These are phyloP conservation scores for Umbilicus rupestris DNA, from an alignment of 164 flowering plant genomes.

Conservation along the genomic window DNA sequence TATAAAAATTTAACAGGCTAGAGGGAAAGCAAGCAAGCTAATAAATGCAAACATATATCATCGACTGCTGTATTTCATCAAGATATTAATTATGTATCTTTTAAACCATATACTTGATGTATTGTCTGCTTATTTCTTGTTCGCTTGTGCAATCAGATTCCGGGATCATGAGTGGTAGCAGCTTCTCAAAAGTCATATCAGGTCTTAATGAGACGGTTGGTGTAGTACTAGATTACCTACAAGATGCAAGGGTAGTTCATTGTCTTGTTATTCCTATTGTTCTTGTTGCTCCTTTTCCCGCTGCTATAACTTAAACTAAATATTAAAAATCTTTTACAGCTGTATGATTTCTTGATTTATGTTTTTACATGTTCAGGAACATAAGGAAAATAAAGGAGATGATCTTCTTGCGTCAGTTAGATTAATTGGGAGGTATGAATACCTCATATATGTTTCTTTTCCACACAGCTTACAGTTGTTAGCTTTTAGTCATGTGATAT, in stretches of 20 bases:
- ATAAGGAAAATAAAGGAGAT: slow-evolving; percentile 71
- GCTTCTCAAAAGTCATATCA: slow-evolving; percentile 45
- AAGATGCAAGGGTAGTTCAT: slow-evolving; percentile 80
- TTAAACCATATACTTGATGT: not conserved
- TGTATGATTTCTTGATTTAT: not conserved
- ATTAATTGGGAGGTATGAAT: slow-evolving; percentile 64
- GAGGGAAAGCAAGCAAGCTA: not conserved
- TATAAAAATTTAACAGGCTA: not conserved
- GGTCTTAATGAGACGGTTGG: slow-evolving; percentile 77
- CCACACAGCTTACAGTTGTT: not conserved
- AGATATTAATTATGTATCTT: not conserved
- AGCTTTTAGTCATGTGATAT: not conserved
- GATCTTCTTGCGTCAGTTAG: slow-evolving; percentile 95
- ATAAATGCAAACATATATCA: not conserved
- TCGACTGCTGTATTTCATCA: not conserved
- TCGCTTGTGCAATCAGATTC: not conserved
- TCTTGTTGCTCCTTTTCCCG: not conserved
- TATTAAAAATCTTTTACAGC: not conserved
- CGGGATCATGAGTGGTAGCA: slow-evolving; percentile 40
- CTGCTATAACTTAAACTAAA: not conserved
- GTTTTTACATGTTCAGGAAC: slow-evolving; percentile 43
- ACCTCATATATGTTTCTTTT: not conserved
- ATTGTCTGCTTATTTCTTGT: not conserved
- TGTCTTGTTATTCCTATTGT: not conserved
- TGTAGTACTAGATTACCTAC: slow-evolving; percentile 65